Percentiles rank a stretch among this genome's conserved stretches.
Evolutionary conservation across 2,329 filamentous ascomycete genomes (phyloP).

Genomic region (Davidsoniella eucalypti): DNA sequence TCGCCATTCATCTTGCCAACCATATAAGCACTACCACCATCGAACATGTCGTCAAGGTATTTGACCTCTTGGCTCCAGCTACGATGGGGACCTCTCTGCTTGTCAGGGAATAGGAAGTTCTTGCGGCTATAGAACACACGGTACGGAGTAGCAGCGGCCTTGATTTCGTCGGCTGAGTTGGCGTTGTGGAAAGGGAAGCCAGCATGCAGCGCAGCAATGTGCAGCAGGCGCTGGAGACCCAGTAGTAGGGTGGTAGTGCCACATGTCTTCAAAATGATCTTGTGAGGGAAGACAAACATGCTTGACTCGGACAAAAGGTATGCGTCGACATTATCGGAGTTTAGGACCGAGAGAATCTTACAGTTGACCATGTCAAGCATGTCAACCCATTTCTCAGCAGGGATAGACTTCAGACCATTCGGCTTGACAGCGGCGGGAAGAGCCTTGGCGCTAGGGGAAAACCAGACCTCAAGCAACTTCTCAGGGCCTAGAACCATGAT

Average conservation of each 20-base stretch:
- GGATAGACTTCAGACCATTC: slow-evolving; percentile 71
- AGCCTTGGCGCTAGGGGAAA: slow-evolving; percentile 60
- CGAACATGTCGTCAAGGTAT: slow-evolving; percentile 80
- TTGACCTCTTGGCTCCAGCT: slow-evolving; percentile 97
- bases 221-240: slow-evolving; percentile 76
- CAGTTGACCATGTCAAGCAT: slow-evolving; percentile 98
- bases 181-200: slow-evolving; percentile 76
- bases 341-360: slow-evolving; percentile 87
- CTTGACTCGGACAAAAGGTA: slow-evolving; percentile 96
- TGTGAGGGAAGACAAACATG: slow-evolving; percentile 99
- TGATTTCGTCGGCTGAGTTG: slow-evolving; percentile 46
- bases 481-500: slow-evolving; percentile 50
- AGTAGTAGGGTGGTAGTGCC: slow-evolving; percentile 88
- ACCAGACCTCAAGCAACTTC: slow-evolving; percentile 98
- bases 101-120: slow-evolving; percentile 92
- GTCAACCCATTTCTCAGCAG: slow-evolving; percentile 73
- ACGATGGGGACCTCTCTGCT: slow-evolving; percentile 82
- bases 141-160: slow-evolving; percentile 71
- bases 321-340: slow-evolving; percentile 86
- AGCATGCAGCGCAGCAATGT: slow-evolving; percentile 73
- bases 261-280: slow-evolving; percentile 96
- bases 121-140: slow-evolving; percentile 98
- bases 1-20: slow-evolving; percentile 99
- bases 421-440: slow-evolving; percentile 55
- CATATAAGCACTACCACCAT: slow-evolving; percentile 93